Evolutionary conservation across 805 yeast species (phyloP), one percentile per base, ranked within the genome.

Genomic region (Metschnikowia baotianmanensis): DNA sequence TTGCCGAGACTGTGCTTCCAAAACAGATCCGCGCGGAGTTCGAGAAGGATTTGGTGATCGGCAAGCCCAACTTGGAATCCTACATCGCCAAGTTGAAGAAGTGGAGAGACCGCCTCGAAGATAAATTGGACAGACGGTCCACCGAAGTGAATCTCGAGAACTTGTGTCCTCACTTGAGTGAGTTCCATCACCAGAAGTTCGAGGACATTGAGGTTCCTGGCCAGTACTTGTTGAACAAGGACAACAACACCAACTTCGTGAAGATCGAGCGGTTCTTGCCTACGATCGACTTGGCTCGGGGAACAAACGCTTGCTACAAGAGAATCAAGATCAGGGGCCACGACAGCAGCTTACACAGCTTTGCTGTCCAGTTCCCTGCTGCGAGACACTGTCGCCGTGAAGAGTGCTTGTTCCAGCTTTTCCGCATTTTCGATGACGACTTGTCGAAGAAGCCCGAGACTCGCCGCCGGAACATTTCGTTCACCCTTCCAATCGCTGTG

Each of bases 191-290:
- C 61, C 98, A 93, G 61, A 91, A 89, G 64, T 93, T 93, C 58
- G 99, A 93, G 61, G 99, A 93, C 36, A 87, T 93, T 43, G 99
- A 93, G 61, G 82, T 93, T 43, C 99, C 99, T 0, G 99, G 99
- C 1, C 99, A 93, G 59, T 93, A 93, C 57, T 68, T 90, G 57
- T 71, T 88, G 67, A 86, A 87, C 60, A 85, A 83, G 59, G 98
- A 91, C 55, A 88, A 76, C 61, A 91, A 87, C 58, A 63, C 78
- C n/a, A 96, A 91, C 61, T 95, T 93, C 60, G 77, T 88, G 36
- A 93, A 93, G 72, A 86, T 93, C 55, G 97, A 89, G 48, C 73
- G 99, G 43, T 95, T 93, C 65, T 66, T 93, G 61, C 95, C 98
- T 2, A 80, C 86, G 0, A 78, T 93, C 39, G 96, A 88, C 45